phyloP scores from a whole-genome alignment of 352 stramenopile genomes.

The Elongisporangium anandrum region DNA sequence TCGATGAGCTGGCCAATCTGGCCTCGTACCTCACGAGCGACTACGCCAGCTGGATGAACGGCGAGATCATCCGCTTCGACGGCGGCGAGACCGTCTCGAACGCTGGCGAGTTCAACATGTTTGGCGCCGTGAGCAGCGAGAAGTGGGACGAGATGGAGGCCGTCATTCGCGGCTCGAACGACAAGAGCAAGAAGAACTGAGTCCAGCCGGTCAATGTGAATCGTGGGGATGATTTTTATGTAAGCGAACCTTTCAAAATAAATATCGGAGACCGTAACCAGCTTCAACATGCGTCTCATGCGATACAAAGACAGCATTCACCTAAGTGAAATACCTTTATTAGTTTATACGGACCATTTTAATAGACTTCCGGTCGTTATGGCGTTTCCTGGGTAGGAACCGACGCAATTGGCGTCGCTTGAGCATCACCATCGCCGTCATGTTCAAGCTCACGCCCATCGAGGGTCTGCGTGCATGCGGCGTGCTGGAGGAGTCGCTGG shows the following conservation, averaged over 20 bases:
- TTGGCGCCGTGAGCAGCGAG: constrained; percentile 46
- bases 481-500: constrained; percentile 86
- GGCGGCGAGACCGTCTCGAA: constrained; percentile 74
- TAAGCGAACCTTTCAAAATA: neutral
- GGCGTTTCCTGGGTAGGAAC: too few relatives aligned
- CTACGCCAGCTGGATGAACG: constrained; percentile 81
- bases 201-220: neutral
- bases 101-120: constrained; percentile 80
- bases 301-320: too few relatives aligned
- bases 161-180: constrained; percentile 52
- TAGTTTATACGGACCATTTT: neutral
- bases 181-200: constrained; percentile 45
- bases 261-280: neutral
- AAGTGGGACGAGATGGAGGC: constrained; percentile 75
- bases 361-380: neutral
- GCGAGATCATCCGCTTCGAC: constrained; percentile 79
- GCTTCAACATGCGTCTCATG: neutral
- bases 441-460: constrained; percentile 59
- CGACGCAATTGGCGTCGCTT: neutral
- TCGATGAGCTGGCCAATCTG: constrained; percentile 78
- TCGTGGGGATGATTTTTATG: neutral
- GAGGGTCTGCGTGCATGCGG: constrained; percentile 72
- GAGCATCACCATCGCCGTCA: constrained; percentile 12
- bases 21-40: constrained; percentile 73
- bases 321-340: too few relatives aligned